Base-by-base conservation (phyloP, 2,329 filamentous ascomycete species). In the Cladosporium sp. region DNA sequence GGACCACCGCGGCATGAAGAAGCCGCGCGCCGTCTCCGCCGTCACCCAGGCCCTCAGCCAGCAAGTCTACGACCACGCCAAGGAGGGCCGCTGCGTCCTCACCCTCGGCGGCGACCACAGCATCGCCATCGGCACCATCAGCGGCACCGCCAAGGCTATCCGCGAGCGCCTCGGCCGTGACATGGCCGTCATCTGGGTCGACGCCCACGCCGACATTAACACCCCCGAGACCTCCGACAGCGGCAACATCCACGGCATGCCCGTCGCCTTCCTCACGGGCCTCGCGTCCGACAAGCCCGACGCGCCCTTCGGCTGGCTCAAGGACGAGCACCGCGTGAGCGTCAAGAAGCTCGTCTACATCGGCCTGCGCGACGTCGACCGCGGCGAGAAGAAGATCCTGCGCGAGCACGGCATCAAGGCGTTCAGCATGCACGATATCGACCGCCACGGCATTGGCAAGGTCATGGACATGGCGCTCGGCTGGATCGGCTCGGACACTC, bases 381-480 rank as follows among this genome's bases (percentile, higher is more conserved):
- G 81, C n/a, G 88, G 84, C 40, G 93, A 98, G 83, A 97, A 96
- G 85, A 81, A 84, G 74, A 88, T 96, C 56, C 75, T 98, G 58
- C 80, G 85, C 54, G 89, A 97, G 60, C 77, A 97, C 66, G 85
- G 86, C 40, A 93, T 98, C 76, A 92, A 89, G 77, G 92, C 92
- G 3, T 98, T 97, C 67, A 92, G 86, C 74, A 98, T 98, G 93
- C 93, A 95, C 68, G 93, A 98, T 68, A 87, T 98, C 70, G 93
- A 98, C 72, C 80, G 89, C 50, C 80, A 97, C 67, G 93, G 93
- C 43, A 98, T 98, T 64, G 93, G 93, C 52, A 86, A 86, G 59
- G 89, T 98, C 59, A 90, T 98, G 75, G 93, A 97, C 66, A 95
- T 96, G 92, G 92, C 92, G n/a, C 79, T 98, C 49, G 92, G 86